phyloP scores from a whole-genome alignment of 1,139 yeast species.

The Pneumocystis wakefieldiae region DNA sequence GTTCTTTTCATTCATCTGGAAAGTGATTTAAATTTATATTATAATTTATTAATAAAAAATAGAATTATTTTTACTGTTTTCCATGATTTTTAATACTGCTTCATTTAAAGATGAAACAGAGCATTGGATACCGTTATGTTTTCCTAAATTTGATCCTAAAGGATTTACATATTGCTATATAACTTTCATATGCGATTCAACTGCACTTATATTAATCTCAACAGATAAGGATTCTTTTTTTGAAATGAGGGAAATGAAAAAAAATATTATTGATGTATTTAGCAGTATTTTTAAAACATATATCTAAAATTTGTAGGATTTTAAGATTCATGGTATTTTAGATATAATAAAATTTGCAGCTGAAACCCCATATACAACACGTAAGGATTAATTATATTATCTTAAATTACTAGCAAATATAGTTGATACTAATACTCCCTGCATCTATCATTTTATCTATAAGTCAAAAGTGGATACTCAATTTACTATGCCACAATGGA shows the following conservation, averaged over 20 bases:
- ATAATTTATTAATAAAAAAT: constrained; percentile 15
- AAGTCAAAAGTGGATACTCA: constrained; percentile 53
- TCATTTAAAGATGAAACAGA: constrained; percentile 47
- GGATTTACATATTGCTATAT: constrained; percentile 80
- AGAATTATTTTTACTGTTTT: constrained; percentile 49
- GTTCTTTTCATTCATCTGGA: constrained; percentile 46
- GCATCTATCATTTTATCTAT: constrained; percentile 57
- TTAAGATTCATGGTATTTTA: background rate
- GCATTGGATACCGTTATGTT: constrained; percentile 84
- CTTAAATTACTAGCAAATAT: background rate
- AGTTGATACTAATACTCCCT: background rate
- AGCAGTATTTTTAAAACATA: background rate
- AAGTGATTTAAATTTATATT: background rate
- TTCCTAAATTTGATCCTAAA: constrained; percentile 74
- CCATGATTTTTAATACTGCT: constrained; percentile 42
- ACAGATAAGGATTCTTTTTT: constrained; percentile 75
- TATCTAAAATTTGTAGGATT: background rate
- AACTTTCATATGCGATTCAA: constrained; percentile 36
- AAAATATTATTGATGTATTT: constrained; percentile 31
- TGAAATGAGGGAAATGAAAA: constrained; percentile 49
- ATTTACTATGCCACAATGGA: constrained; percentile 32
- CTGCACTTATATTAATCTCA: constrained; percentile 58
- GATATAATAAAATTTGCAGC: constrained; percentile 22
- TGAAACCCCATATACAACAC: constrained; percentile 29
- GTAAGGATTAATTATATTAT: background rate